These are phyloP conservation scores for Tricholomella constricta DNA, from an alignment of 768 basidiomycete species.

Conservation along the genomic window DNA sequence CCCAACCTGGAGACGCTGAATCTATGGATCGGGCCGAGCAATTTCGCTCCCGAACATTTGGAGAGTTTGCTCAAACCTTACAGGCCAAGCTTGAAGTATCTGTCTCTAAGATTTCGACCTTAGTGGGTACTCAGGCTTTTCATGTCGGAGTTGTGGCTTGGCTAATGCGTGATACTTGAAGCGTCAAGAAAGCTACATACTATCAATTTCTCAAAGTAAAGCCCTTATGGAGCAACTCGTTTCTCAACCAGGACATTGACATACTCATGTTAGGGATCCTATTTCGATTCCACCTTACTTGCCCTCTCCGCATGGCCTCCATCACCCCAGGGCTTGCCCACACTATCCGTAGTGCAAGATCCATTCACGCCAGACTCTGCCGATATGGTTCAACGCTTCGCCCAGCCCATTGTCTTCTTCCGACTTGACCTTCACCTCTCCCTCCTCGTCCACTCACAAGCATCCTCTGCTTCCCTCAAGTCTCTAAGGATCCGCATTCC, in stretches of 20 bases:
- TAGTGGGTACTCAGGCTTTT: constrained; percentile 55
- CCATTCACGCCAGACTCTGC: constrained; percentile 44
- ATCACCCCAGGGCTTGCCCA: constrained; percentile 31
- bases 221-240: background rate
- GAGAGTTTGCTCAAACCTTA: constrained; percentile 62
- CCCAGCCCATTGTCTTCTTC: constrained; percentile 90
- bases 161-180: constrained; percentile 23
- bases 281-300: constrained; percentile 75
- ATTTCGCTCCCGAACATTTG: constrained; percentile 81
- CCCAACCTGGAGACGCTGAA: constrained; percentile 50
- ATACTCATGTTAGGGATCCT: constrained; percentile 58
- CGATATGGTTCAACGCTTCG: constrained; percentile 46
- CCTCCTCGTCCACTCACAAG: constrained; percentile 44
- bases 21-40: constrained; percentile 72
- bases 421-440: constrained; percentile 55
- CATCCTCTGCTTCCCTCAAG: constrained; percentile 51
- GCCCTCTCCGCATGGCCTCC: constrained; percentile 67
- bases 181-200: constrained; percentile 75
- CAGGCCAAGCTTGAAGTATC: constrained; percentile 43
- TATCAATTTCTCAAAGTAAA: constrained; percentile 76
- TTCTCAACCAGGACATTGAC: background rate
- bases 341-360: constrained; percentile 70
- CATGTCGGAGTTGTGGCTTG: background rate
- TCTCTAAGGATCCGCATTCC: constrained; percentile 75
- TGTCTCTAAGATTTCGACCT: constrained; percentile 78